Percentiles rank a stretch among this genome's conserved stretches.
Evolutionary conservation across 2,329 filamentous ascomycete genomes (phyloP).

Genomic region (Fusarium pseudograminearum): DNA sequence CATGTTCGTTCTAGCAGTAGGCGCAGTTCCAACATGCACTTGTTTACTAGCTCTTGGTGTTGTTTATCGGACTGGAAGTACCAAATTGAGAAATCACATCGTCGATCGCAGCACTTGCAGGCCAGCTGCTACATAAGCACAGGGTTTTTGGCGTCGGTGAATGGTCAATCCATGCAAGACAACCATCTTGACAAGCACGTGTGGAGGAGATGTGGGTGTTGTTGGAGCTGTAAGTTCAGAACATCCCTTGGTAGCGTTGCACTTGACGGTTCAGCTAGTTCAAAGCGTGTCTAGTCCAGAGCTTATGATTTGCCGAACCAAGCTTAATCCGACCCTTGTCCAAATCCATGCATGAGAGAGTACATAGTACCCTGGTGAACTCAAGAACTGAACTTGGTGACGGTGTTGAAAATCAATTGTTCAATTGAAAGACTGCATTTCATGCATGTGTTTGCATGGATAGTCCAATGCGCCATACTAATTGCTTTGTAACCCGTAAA

Average conservation of each 20-base stretch:
- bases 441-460: slow-evolving; percentile 17
- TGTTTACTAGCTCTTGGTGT: slow-evolving; percentile 33
- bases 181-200: slow-evolving; percentile 39
- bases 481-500: not conserved
- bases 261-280: slow-evolving; percentile 20
- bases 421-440: slow-evolving; percentile 17
- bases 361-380: not conserved
- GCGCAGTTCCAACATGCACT: slow-evolving; percentile 19
- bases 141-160: slow-evolving; percentile 26
- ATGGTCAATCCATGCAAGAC: slow-evolving; percentile 9
- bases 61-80: slow-evolving; percentile 33
- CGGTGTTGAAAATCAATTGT: not conserved
- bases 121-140: slow-evolving; percentile 21
- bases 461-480: slow-evolving; percentile 18
- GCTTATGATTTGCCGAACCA: slow-evolving; percentile 42
- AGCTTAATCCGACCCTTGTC: slow-evolving; percentile 29
- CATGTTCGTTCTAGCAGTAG: slow-evolving; percentile 14
- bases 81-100: slow-evolving; percentile 24
- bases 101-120: slow-evolving; percentile 40
- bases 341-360: slow-evolving; percentile 16
- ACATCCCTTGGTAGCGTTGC: slow-evolving; percentile 30
- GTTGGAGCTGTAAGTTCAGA: slow-evolving; percentile 38
- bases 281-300: slow-evolving; percentile 39
- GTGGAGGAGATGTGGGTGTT: slow-evolving; percentile 34
- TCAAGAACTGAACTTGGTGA: slow-evolving; percentile 6